Evolutionary conservation across 208 protist species (phyloP).

Genomic region (Giardia duodenalis): DNA sequence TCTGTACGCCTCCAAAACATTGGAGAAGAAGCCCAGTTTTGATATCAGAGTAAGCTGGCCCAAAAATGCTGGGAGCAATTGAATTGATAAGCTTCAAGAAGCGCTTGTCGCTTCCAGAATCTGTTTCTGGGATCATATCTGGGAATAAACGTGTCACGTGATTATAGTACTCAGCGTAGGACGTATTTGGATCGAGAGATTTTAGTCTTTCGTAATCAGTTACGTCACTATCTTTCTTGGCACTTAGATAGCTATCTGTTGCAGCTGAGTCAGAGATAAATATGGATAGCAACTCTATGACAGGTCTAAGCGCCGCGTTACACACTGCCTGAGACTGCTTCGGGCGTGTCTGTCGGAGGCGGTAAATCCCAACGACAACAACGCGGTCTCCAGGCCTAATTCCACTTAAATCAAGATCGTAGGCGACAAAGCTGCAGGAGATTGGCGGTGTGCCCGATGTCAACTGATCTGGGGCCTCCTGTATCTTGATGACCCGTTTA

Average conservation of each 20-base stretch:
- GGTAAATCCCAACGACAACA: slow-evolving; percentile 88
- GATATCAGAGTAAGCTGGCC: background rate
- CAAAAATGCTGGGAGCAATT: slow-evolving; percentile 15
- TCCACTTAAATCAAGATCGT: slow-evolving; percentile 76
- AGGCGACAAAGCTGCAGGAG: slow-evolving; percentile 77
- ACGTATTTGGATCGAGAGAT: background rate
- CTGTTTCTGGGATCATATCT: slow-evolving; percentile 5
- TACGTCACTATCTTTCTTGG: background rate
- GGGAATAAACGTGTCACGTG: background rate
- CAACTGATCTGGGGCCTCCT: slow-evolving; percentile 35
- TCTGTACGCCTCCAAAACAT: background rate
- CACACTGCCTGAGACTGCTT: slow-evolving; percentile 68
- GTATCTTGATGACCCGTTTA: background rate
- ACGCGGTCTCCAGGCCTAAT: slow-evolving; percentile 85
- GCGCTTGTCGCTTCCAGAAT: background rate
- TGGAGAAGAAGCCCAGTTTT: slow-evolving; percentile 28
- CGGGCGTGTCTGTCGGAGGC: slow-evolving; percentile 67
- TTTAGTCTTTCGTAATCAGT: background rate
- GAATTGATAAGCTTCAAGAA: background rate
- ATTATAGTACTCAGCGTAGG: background rate
- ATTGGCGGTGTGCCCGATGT: slow-evolving; percentile 89
- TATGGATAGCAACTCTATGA: slow-evolving; percentile 30
- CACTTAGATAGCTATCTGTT: background rate
- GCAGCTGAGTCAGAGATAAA: background rate
- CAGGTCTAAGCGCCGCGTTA: slow-evolving; percentile 49